These are phyloP conservation scores for Santalum album DNA, from an alignment of 164 flowering plant genomes.

Conservation along the genomic window DNA sequence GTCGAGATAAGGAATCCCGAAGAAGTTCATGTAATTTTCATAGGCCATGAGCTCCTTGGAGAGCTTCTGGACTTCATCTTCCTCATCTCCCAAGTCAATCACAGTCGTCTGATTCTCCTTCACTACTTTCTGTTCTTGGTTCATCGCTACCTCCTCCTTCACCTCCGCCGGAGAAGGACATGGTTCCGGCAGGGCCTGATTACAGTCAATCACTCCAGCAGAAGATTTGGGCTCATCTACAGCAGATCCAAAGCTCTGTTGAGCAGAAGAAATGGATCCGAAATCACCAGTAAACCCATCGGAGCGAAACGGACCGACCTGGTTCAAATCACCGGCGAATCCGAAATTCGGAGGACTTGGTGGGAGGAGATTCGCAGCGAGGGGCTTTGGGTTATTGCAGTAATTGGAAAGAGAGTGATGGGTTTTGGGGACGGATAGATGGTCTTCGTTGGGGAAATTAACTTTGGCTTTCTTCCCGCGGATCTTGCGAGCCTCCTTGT, in stretches of 20 bases:
- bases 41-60: conserved; percentile 76
- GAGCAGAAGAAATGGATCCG: not conserved
- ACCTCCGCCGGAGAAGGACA: conserved; percentile 4
- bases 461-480: conserved; percentile 90
- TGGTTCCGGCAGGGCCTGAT: not conserved
- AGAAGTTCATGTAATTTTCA: conserved; percentile 68
- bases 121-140: not conserved
- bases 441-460: conserved; percentile 73
- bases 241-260: conserved; percentile 11
- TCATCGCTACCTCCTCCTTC: not conserved
- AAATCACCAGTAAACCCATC: conserved; percentile 1
- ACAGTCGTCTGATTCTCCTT: not conserved
- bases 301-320: conserved; percentile 1
- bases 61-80: conserved; percentile 38
- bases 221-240: conserved; percentile 10
- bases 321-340: conserved; percentile 14
- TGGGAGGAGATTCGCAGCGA: not conserved
- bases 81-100: conserved; percentile 16
- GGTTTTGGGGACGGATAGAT: not conserved
- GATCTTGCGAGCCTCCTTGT: conserved; percentile 74
- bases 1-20: conserved; percentile 62
- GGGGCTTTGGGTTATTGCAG: conserved; percentile 2
- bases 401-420: not conserved
- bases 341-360: conserved; percentile 12
- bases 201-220: not conserved